Conservation (phyloP, 306 rosid genomes). For the Inga leiocalycina region DNA sequence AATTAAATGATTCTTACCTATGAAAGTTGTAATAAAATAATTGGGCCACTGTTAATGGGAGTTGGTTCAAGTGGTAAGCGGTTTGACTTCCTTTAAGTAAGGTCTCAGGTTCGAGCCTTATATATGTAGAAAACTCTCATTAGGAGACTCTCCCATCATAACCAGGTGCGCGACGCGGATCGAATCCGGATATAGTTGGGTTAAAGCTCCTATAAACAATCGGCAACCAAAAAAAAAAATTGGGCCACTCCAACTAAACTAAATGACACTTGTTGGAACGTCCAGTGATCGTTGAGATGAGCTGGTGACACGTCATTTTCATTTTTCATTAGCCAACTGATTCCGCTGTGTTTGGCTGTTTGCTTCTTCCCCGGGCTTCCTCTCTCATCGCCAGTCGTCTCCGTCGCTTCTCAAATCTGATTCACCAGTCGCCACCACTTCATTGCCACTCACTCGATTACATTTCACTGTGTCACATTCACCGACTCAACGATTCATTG, state of each 20-base stretch:
- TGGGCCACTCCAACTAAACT: constrained; percentile 18
- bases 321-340: constrained; percentile 31
- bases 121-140: too few relatives aligned
- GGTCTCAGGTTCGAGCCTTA: too few relatives aligned
- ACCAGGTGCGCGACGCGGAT: too few relatives aligned
- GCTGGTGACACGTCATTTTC: constrained; percentile 41
- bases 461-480: background rate
- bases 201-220: too few relatives aligned
- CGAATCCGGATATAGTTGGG: too few relatives aligned
- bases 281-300: constrained; percentile 27
- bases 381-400: background rate
- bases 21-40: background rate
- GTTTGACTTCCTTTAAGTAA: too few relatives aligned
- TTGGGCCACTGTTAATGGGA: too few relatives aligned
- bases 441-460: background rate
- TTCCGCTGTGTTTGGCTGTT: background rate
- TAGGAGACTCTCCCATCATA: too few relatives aligned
- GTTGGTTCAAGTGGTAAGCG: too few relatives aligned
- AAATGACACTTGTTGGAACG: background rate
- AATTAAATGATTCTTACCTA: too few relatives aligned
- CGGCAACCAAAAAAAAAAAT: too few relatives aligned
- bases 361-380: background rate
- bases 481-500: background rate
- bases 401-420: background rate
- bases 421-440: too few relatives aligned